Evolutionary conservation across 2,329 filamentous ascomycete species (phyloP).

Genomic region (Fusarium subglutinans): DNA sequence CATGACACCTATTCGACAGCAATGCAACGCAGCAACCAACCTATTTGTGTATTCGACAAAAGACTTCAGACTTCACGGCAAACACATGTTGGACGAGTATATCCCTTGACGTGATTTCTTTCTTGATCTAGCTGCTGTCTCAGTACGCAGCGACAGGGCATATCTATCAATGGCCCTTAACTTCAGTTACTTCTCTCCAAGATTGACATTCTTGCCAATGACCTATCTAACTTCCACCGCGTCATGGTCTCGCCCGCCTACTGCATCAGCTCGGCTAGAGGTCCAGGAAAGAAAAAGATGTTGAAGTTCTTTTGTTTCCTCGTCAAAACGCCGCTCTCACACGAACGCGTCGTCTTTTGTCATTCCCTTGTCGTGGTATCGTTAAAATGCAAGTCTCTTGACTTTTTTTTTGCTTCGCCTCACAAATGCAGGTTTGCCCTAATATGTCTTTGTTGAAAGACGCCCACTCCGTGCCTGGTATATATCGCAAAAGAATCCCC

Average conservation of each 20-base stretch:
- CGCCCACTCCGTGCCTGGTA: conserved; percentile 51
- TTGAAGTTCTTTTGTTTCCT: conserved; percentile 60
- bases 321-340: conserved; percentile 53
- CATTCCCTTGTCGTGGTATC: conserved; percentile 50
- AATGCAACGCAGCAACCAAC: background rate
- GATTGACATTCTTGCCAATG: conserved; percentile 7
- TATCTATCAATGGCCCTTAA: conserved; percentile 16
- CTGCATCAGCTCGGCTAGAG: conserved; percentile 54
- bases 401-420: conserved; percentile 48
- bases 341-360: conserved; percentile 44
- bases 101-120: conserved; percentile 33
- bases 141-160: conserved; percentile 35
- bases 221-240: conserved; percentile 31
- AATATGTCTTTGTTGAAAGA: conserved; percentile 59
- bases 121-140: conserved; percentile 42
- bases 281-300: conserved; percentile 57
- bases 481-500: conserved; percentile 47
- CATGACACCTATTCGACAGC: conserved; percentile 13
- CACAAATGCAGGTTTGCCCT: conserved; percentile 51
- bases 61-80: conserved; percentile 1
- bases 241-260: conserved; percentile 42
- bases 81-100: background rate
- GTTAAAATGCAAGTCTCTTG: conserved; percentile 52
- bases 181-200: conserved; percentile 16
- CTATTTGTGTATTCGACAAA: background rate